These are phyloP conservation scores for Mallotus nudiflorus DNA, from an alignment of 345 rosid genomes.

Conservation along the genomic window DNA sequence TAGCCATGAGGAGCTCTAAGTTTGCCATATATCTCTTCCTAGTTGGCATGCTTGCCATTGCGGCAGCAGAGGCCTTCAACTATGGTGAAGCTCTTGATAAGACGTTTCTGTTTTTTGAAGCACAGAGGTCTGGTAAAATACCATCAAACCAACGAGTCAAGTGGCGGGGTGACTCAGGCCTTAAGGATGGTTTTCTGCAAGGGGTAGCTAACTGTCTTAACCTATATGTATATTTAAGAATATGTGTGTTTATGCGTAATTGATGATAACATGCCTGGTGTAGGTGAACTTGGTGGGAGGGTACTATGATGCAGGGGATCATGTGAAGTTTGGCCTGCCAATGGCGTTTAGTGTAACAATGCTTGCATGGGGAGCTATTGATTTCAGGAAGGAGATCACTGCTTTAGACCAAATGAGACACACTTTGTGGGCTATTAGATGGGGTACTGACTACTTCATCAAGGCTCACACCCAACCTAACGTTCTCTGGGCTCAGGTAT, in stretches of 20 bases:
- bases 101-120: slow-evolving; percentile 21
- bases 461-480: slow-evolving; percentile 72
- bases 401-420: slow-evolving; percentile 25
- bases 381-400: slow-evolving; percentile 22
- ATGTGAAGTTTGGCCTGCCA: slow-evolving; percentile 35
- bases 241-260: no score
- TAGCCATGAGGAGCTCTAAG: slow-evolving; percentile 21
- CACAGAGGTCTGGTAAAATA: slow-evolving; percentile 26
- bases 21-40: slow-evolving; percentile 22
- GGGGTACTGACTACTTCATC: slow-evolving; percentile 86
- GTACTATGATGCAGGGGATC: slow-evolving; percentile 37
- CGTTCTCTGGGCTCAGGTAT: slow-evolving; percentile 79
- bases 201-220: slow-evolving; percentile 8
- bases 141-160: slow-evolving; percentile 20
- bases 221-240: no score
- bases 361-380: slow-evolving; percentile 35
- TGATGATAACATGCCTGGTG: no score
- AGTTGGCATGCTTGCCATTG: slow-evolving; percentile 18
- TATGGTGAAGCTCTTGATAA: slow-evolving; percentile 31
- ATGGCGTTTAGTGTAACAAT: slow-evolving; percentile 33
- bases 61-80: slow-evolving; percentile 26
- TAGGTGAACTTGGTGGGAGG: slow-evolving; percentile 34
- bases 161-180: slow-evolving; percentile 27
- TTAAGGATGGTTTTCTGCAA: slow-evolving; percentile 23
- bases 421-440: slow-evolving; percentile 59